Conservation (phyloP, 306 rosid species). For the Ormosia emarginata region DNA sequence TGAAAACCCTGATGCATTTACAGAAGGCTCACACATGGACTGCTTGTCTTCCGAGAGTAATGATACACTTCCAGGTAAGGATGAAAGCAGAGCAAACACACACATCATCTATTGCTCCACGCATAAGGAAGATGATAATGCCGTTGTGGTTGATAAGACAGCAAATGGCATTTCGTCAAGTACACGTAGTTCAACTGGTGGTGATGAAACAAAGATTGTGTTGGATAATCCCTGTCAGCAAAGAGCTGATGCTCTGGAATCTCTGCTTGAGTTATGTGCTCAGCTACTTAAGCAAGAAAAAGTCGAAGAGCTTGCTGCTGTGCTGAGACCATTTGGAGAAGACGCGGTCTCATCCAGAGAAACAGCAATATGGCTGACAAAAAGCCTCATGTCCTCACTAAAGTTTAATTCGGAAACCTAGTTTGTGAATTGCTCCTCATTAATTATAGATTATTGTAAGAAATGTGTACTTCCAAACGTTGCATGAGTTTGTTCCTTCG, state of each 20-base stretch:
- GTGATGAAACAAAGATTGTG: conserved; percentile 41
- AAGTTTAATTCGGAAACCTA: conserved; percentile 57
- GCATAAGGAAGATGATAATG: conserved; percentile 25
- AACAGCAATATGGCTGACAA: conserved; percentile 91
- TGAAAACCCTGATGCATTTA: conserved; percentile 24
- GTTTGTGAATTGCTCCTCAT: conserved; percentile 6
- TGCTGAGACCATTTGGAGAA: conserved; percentile 76
- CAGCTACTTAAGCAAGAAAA: conserved; percentile 84
- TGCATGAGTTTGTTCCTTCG: conserved; percentile 30
- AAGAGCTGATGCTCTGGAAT: conserved; percentile 87
- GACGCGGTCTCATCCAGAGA: conserved; percentile 85
- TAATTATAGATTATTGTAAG: conserved; percentile 33
- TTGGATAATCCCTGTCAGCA: conserved; percentile 54
- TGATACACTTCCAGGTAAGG: conserved; percentile 27
- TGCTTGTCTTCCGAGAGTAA: conserved; percentile 27
- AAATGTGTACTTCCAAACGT: conserved; percentile 28
- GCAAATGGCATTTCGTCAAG: conserved; percentile 18
- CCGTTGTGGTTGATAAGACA: conserved; percentile 14
- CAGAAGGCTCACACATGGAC: conserved; percentile 25
- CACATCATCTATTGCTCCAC: conserved; percentile 17
- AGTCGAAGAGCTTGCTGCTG: conserved; percentile 85
- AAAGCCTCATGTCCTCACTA: conserved; percentile 75
- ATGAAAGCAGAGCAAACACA: conserved; percentile 29
- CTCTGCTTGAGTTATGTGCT: conserved; percentile 85
- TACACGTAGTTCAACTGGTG: conserved; percentile 21